Conservation (phyloP, 2,329 filamentous ascomycete species). For the Seiridium unicorne region DNA sequence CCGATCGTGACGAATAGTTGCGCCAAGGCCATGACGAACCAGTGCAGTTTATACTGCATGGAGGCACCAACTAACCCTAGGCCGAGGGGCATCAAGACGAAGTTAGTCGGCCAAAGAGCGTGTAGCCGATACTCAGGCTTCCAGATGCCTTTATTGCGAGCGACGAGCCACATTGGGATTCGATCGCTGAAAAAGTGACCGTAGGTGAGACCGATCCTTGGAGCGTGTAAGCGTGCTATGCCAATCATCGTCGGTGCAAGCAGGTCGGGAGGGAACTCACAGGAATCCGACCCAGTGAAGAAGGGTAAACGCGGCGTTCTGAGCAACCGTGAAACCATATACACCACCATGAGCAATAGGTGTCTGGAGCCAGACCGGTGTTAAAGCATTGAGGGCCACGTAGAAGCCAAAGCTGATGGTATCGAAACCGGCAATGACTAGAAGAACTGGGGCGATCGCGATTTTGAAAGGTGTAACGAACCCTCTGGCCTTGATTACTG, state of each 20-base stretch:
- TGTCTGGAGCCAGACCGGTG: neutral
- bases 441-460: neutral
- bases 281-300: neutral
- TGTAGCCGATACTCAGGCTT: neutral
- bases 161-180: neutral
- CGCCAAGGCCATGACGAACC: neutral
- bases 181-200: neutral
- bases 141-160: neutral
- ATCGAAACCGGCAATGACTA: neutral
- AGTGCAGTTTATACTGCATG: neutral
- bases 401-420: neutral
- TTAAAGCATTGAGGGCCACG: neutral
- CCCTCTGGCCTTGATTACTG: neutral
- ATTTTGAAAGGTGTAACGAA: neutral
- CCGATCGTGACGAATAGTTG: neutral
- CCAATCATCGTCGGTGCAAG: neutral
- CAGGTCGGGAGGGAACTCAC: neutral
- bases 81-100: neutral
- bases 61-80: neutral
- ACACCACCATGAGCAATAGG: neutral
- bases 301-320: neutral
- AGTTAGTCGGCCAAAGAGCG: neutral
- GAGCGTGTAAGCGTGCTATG: neutral
- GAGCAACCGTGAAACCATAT: neutral
- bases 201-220: neutral